phyloP scores from a whole-genome alignment of 768 basidiomycete genomes.

The Phylloporus sp. region DNA sequence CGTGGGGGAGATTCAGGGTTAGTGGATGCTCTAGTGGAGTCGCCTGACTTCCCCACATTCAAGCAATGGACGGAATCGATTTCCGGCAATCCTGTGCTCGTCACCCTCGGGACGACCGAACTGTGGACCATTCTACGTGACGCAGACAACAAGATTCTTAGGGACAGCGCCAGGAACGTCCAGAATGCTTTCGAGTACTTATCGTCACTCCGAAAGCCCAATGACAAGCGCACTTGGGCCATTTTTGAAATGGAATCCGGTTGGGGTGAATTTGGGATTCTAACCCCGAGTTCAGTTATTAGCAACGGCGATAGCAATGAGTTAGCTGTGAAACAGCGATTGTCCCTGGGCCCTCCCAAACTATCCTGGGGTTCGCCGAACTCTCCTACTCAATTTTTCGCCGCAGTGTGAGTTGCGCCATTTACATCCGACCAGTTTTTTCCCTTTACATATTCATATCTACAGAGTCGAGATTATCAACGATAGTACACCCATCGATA shows the following conservation, averaged over 20 bases:
- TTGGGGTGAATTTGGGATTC: constrained; percentile 3
- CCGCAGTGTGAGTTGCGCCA: background rate
- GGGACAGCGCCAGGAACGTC: constrained; percentile 1
- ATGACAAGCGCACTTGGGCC: constrained; percentile 3
- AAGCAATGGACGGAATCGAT: constrained; percentile 1
- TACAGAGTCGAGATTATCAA: background rate
- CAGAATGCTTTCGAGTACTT: constrained; percentile 3
- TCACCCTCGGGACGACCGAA: background rate
- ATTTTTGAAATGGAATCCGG: background rate
- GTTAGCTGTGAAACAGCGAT: background rate
- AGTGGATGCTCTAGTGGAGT: background rate
- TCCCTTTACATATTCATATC: background rate
- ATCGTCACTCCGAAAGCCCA: background rate
- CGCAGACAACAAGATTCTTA: background rate
- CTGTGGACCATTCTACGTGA: constrained; percentile 4
- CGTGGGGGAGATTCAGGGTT: background rate
- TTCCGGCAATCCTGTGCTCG: background rate
- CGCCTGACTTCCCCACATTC: constrained; percentile 1
- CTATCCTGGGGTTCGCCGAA: background rate
- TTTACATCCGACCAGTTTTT: background rate
- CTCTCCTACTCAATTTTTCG: background rate
- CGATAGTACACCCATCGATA: constrained; percentile 3
- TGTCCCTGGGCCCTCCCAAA: constrained; percentile 4
- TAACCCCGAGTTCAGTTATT: constrained; percentile 3
- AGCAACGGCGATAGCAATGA: constrained; percentile 1